Conservation (phyloP, 345 rosid species). For the Bruguiera gymnorhiza region DNA sequence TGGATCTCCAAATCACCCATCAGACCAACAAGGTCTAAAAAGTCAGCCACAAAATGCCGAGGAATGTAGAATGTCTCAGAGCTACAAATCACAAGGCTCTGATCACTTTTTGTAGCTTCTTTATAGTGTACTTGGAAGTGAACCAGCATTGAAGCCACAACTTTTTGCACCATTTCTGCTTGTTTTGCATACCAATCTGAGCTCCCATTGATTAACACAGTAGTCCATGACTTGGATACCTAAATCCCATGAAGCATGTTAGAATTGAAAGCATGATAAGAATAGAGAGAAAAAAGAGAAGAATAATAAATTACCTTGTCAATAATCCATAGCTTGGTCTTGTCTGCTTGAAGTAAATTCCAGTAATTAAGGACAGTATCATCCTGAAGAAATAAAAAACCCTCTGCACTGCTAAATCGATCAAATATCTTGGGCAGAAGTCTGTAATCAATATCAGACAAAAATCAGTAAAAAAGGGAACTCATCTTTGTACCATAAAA, state of each 20-base stretch:
- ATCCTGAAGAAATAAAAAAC: constrained; percentile 90
- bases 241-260: constrained; percentile 20
- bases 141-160: constrained; percentile 73
- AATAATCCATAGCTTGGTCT: constrained; percentile 86
- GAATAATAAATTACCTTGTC: constrained; percentile 54
- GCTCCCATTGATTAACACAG: constrained; percentile 46
- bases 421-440: constrained; percentile 75
- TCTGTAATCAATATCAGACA: constrained; percentile 37
- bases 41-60: constrained; percentile 50
- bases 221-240: constrained; percentile 87
- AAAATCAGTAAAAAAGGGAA: constrained; percentile 13
- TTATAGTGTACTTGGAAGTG: constrained; percentile 94
- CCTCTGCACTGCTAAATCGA: constrained; percentile 74
- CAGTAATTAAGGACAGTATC: constrained; percentile 94
- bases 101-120: constrained; percentile 55
- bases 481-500: not conserved
- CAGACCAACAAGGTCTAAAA: constrained; percentile 73
- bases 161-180: constrained; percentile 68
- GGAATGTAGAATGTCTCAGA: constrained; percentile 94
- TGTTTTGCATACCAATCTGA: constrained; percentile 72
- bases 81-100: constrained; percentile 61
- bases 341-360: constrained; percentile 92
- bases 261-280: not conserved
- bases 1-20: constrained; percentile 74
- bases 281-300: not conserved